Conservation (phyloP, 2,329 filamentous ascomycete genomes). For the Fusarium palustre region DNA sequence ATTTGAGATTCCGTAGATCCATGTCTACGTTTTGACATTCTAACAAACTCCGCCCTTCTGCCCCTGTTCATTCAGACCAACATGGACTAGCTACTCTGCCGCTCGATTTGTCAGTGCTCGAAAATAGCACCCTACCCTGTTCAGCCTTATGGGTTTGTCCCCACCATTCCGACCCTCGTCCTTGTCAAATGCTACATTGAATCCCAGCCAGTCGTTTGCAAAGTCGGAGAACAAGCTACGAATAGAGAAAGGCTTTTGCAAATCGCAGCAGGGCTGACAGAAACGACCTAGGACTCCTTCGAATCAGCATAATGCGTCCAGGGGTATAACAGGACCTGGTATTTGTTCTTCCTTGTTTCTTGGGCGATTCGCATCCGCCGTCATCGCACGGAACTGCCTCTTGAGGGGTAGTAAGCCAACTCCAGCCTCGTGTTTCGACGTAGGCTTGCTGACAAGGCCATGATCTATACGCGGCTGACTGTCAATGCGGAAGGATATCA, state of each 20-base stretch:
- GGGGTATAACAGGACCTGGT: slow-evolving; percentile 22
- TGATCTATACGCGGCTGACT: slow-evolving; percentile 29
- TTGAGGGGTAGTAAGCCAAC: slow-evolving; percentile 8
- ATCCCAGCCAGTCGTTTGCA: slow-evolving; percentile 11
- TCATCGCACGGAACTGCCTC: slow-evolving; percentile 8
- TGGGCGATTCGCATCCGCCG: slow-evolving; percentile 4
- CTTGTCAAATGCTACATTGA: slow-evolving; percentile 31
- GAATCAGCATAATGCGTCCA: neutral
- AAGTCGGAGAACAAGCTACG: slow-evolving; percentile 21
- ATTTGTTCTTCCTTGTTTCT: slow-evolving; percentile 11
- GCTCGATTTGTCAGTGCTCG: slow-evolving; percentile 13
- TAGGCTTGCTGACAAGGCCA: slow-evolving; percentile 36
- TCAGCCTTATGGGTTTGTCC: slow-evolving; percentile 45
- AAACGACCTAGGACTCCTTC: slow-evolving; percentile 5
- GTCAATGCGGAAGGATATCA: neutral
- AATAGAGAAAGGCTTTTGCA: slow-evolving; percentile 23
- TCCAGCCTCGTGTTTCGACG: slow-evolving; percentile 25
- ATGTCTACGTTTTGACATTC: slow-evolving; percentile 22
- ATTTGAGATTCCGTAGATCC: slow-evolving; percentile 19
- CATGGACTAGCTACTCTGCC: slow-evolving; percentile 7
- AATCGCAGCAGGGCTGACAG: slow-evolving; percentile 11
- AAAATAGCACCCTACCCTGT: slow-evolving; percentile 45
- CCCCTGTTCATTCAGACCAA: slow-evolving; percentile 19
- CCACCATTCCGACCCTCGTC: slow-evolving; percentile 38
- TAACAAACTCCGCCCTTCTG: slow-evolving; percentile 27